phyloP scores from a whole-genome alignment of 805 yeast genomes.

The Candida easanensis region DNA sequence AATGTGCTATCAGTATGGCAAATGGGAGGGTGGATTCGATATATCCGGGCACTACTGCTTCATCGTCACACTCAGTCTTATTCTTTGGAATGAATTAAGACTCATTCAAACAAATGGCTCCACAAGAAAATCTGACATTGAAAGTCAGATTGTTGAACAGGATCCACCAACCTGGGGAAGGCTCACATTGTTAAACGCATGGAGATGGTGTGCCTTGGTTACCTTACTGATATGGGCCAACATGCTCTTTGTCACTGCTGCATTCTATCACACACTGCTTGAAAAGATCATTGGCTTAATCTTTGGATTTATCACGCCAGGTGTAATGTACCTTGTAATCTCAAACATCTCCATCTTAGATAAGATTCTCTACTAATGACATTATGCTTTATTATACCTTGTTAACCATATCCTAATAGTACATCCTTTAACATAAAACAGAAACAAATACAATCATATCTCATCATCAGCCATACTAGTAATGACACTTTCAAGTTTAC shows the following conservation, averaged over 20 bases:
- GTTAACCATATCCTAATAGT: background rate
- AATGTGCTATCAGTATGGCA: constrained; percentile 31
- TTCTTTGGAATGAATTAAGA: constrained; percentile 36
- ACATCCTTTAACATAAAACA: too few species aligned
- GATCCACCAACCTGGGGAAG: constrained; percentile 4
- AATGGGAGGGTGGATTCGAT: constrained; percentile 52
- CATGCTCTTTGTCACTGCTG: constrained; percentile 64
- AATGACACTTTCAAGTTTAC: constrained; percentile 18
- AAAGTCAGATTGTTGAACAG: constrained; percentile 4
- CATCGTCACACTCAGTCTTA: constrained; percentile 39
- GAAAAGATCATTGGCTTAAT: constrained; percentile 74
- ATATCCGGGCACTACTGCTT: constrained; percentile 53
- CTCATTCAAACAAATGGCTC: constrained; percentile 8
- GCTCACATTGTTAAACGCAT: constrained; percentile 1
- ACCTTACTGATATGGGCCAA: constrained; percentile 50
- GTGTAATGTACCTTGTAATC: constrained; percentile 38
- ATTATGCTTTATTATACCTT: too few species aligned
- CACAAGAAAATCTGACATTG: constrained; percentile 1
- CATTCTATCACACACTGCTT: constrained; percentile 74
- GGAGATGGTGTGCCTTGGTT: constrained; percentile 16
- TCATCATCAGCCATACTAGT: constrained; percentile 16
- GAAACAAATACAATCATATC: too few species aligned
- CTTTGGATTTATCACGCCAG: constrained; percentile 56
- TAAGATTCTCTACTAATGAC: background rate
- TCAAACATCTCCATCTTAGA: constrained; percentile 8